Evolutionary conservation across 108 stramenopile species (phyloP).

Genomic region (Discostella pseudostelligera): DNA sequence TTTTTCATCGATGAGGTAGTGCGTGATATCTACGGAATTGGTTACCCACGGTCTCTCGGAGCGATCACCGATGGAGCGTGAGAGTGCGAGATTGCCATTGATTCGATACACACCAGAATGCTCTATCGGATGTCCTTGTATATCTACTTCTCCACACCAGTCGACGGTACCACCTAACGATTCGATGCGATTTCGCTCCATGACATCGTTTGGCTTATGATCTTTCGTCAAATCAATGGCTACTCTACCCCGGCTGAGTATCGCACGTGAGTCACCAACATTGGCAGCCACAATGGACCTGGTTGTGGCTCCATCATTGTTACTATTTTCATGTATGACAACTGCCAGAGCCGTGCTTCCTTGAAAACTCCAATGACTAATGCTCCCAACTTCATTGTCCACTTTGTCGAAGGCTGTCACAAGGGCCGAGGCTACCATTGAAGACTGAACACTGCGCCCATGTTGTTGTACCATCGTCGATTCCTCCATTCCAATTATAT

Average conservation of each 20-base stretch:
- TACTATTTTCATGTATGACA: constrained; percentile 55
- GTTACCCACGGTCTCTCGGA: constrained; percentile 84
- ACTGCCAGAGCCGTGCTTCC: constrained; percentile 89
- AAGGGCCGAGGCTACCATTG: constrained; percentile 37
- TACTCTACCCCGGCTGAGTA: constrained; percentile 59
- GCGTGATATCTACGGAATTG: constrained; percentile 78
- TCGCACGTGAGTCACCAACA: constrained; percentile 89
- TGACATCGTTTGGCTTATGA: constrained; percentile 81
- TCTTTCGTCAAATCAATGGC: constrained; percentile 80
- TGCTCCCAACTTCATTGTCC: constrained; percentile 61
- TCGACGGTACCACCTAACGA: constrained; percentile 77
- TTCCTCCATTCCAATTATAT: neutral
- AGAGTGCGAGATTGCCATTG: constrained; percentile 93
- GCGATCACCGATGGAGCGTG: constrained; percentile 93
- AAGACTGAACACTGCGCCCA: neutral
- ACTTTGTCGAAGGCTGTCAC: constrained; percentile 61
- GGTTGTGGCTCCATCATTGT: constrained; percentile 5
- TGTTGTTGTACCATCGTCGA: constrained; percentile 3
- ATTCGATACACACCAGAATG: constrained; percentile 88
- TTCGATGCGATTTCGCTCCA: constrained; percentile 66
- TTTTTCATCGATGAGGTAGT: constrained; percentile 40
- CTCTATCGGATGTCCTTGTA: constrained; percentile 47
- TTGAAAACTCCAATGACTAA: constrained; percentile 75
- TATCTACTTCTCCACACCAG: constrained; percentile 66
- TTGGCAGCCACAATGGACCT: constrained; percentile 80